Evolutionary conservation across 1,139 yeast genomes (phyloP).

Genomic region (Taphrina betulina): DNA sequence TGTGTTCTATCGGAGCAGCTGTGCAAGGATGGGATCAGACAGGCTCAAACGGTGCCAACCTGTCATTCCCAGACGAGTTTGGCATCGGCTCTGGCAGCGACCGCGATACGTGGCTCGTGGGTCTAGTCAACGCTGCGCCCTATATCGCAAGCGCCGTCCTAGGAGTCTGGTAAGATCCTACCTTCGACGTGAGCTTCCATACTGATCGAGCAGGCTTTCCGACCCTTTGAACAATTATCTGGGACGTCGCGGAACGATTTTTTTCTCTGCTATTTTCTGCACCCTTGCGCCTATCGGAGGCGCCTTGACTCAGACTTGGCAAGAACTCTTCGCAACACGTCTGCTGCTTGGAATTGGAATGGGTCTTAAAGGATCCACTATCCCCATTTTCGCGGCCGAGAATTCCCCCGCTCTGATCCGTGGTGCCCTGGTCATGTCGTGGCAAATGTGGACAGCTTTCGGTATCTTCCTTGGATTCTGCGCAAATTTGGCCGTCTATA

Average conservation of each 20-base stretch:
- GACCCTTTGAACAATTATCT: constrained; percentile 62
- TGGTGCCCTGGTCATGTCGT: constrained; percentile 80
- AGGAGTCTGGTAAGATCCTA: constrained; percentile 79
- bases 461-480: constrained; percentile 83
- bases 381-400: constrained; percentile 79
- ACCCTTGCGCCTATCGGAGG: constrained; percentile 73
- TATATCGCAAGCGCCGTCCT: constrained; percentile 69
- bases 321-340: constrained; percentile 70
- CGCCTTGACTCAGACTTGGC: constrained; percentile 71
- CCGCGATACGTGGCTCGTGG: constrained; percentile 66
- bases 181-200: no score
- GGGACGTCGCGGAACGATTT: constrained; percentile 75
- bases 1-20: constrained; percentile 85
- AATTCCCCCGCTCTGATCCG: constrained; percentile 73
- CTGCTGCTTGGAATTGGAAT: constrained; percentile 72
- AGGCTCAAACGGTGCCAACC: constrained; percentile 78
- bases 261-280: constrained; percentile 64
- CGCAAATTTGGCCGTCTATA: constrained; percentile 61
- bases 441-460: constrained; percentile 87
- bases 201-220: constrained; percentile 47
- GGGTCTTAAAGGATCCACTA: constrained; percentile 78
- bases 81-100: constrained; percentile 42
- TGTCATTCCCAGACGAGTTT: constrained; percentile 62
- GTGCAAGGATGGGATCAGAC: constrained; percentile 94
- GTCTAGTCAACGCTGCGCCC: constrained; percentile 78